These are phyloP conservation scores for Epichloe amarillans DNA, from an alignment of 2,329 filamentous ascomycete species.

Conservation along the genomic window DNA sequence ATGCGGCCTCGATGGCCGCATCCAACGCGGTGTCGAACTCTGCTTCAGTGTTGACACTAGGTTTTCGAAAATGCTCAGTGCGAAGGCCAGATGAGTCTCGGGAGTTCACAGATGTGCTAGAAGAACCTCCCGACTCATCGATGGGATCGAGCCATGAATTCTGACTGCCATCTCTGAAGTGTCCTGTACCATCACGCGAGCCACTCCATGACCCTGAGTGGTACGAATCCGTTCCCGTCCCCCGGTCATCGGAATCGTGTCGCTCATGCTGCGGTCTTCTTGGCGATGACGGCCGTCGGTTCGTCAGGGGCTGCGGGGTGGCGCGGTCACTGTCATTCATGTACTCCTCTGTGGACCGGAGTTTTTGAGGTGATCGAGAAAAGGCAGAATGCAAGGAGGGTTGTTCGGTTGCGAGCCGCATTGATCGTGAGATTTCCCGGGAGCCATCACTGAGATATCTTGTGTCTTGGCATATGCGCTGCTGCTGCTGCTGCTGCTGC, in stretches of 20 bases:
- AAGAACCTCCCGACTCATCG: slow-evolving; percentile 76
- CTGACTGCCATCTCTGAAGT: slow-evolving; percentile 50
- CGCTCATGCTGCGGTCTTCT: slow-evolving; percentile 12
- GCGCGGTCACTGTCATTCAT: slow-evolving; percentile 44
- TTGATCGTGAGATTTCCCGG: slow-evolving; percentile 12
- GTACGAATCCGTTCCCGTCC: slow-evolving; percentile 3
- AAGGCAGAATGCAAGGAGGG: slow-evolving; percentile 38
- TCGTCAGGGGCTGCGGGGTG: slow-evolving; percentile 60
- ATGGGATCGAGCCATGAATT: slow-evolving; percentile 93
- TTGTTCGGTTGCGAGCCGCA: slow-evolving; percentile 1
- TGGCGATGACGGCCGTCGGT: slow-evolving; percentile 41
- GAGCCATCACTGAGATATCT: slow-evolving; percentile 12
- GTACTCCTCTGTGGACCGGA: slow-evolving; percentile 18
- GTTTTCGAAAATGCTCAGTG: slow-evolving; percentile 54
- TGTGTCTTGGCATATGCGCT: slow-evolving; percentile 10
- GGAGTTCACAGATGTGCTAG: slow-evolving; percentile 63
- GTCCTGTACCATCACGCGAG: slow-evolving; percentile 17
- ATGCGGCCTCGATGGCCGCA: slow-evolving; percentile 90
- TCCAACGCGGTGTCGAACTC: slow-evolving; percentile 92
- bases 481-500: slow-evolving; percentile 4
- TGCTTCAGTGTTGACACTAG: slow-evolving; percentile 64
- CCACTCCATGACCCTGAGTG: slow-evolving; percentile 11
- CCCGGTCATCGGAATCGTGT: slow-evolving; percentile 5
- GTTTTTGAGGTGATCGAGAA: slow-evolving; percentile 30
- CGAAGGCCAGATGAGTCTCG: slow-evolving; percentile 58